These are phyloP conservation scores for Canavalia gladiata DNA, from an alignment of 306 rosid genomes.

Conservation along the genomic window DNA sequence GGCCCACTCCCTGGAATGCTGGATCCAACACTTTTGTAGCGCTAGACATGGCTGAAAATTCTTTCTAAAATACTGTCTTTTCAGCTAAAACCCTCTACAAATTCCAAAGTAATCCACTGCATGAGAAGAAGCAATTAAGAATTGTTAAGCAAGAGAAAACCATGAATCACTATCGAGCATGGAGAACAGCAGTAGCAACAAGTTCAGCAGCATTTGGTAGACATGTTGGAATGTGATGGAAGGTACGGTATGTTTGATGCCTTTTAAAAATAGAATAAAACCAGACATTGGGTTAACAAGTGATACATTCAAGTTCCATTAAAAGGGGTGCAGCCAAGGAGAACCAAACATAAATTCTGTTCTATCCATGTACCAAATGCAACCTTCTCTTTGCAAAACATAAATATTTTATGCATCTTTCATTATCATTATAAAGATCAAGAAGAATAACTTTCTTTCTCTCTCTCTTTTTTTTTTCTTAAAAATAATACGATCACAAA, in stretches of 20 bases:
- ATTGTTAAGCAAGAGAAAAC: constrained; percentile 37
- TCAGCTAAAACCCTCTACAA: constrained; percentile 53
- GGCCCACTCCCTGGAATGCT: constrained; percentile 98
- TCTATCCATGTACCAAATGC: not conserved
- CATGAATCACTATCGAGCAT: constrained; percentile 34
- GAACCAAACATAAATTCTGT: constrained; percentile 8
- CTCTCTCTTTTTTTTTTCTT: not conserved
- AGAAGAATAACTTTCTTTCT: not conserved
- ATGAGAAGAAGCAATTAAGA: constrained; percentile 50
- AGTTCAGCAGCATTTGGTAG: not conserved
- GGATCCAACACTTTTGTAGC: constrained; percentile 90
- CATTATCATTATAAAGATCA: constrained; percentile 19
- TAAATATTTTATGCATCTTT: constrained; percentile 27
- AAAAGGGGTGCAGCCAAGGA: not conserved
- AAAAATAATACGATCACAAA: constrained; percentile 8
- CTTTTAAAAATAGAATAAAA: not conserved
- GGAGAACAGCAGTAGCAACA: constrained; percentile 26
- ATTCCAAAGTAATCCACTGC: constrained; percentile 55
- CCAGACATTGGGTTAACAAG: not conserved
- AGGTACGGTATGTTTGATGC: not conserved
- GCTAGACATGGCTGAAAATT: constrained; percentile 79
- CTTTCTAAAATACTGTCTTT: constrained; percentile 51
- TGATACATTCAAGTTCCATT: constrained; percentile 1
- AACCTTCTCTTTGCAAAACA: constrained; percentile 15
- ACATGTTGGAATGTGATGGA: not conserved